phyloP scores from a whole-genome alignment of 2,329 filamentous ascomycete species.

The Pestalotiopsis sp. region DNA sequence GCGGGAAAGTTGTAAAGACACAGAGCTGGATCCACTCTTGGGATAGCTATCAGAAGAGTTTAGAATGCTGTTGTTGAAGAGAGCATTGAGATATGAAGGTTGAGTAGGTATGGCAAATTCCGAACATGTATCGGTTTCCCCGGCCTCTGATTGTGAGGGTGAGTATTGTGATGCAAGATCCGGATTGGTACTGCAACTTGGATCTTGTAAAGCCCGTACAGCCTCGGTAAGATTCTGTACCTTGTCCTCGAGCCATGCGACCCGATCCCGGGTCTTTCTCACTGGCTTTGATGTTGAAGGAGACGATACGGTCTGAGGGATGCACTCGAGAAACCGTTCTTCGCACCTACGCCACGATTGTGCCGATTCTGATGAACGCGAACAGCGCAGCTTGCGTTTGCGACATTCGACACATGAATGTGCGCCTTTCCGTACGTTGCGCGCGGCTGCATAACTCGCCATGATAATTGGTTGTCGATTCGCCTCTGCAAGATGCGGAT shows the following conservation, averaged over 20 bases:
- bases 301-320: not conserved
- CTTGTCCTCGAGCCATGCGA: not conserved
- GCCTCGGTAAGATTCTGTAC: not conserved
- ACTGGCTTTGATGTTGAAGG: not conserved
- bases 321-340: not conserved
- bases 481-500: not conserved
- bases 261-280: not conserved
- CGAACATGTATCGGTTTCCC: not conserved
- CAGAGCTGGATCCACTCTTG: not conserved
- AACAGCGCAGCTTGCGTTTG: slow-evolving; percentile 1
- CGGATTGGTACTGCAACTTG: not conserved
- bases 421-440: not conserved
- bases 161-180: not conserved
- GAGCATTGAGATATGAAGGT: not conserved
- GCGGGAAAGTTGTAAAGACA: not conserved
- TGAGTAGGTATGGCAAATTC: not conserved
- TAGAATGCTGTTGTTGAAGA: slow-evolving; percentile 4
- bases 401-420: slow-evolving; percentile 2
- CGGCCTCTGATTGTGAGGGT: not conserved
- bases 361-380: not conserved
- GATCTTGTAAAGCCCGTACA: not conserved
- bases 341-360: not conserved
- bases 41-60: not conserved
- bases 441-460: not conserved
- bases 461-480: not conserved